Base-by-base conservation (phyloP, 2,329 filamentous ascomycete species). In the Erysiphe pisi region DNA sequence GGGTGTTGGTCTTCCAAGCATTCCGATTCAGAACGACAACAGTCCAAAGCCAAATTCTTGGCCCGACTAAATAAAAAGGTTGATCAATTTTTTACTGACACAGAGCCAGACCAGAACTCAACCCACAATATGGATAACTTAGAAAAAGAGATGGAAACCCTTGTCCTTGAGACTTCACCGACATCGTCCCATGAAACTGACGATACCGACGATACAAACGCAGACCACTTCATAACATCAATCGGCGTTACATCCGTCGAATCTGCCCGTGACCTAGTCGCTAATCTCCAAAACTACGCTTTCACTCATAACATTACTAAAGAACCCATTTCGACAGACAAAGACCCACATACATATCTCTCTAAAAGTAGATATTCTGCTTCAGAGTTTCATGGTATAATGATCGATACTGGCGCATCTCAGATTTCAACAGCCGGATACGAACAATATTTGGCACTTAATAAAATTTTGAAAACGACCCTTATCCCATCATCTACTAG, bases 401-500 rank as follows among this genome's bases (percentile, higher is more conserved):
- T 63, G 58, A 63, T 63, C 8, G 58, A 63, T 63, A 63, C 58
- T n/a, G 58, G 58, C 2, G 58, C 58, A 8, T 63, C 58, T 63
- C 58, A 63, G 25, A 22, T 22, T 25, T 63, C n/a, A 8, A 63
- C 58, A 3, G n/a, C 58, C 12, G n/a, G n/a, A 20, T 63, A 63
- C 58, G 58, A 28, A n/a, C 65, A 71, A 40, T 71, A 40, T 40
- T 16, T 71, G 31, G 65, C 65, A 22, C n/a, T 36, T 36, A 71
- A 16, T 11, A 40, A 71, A 4, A 71, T 9, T 11, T 40, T 40
- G 22, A 40, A 71, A 36, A 36, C n/a, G 16, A 16, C 31, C 4
- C 11, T 36, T 20, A n/a, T 4, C 14, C 9, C 36, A 2, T 16
- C 14, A 36, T 12, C 28, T 40, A 36, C 31, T 40, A n/a, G 65